Percentiles rank a stretch among this genome's conserved stretches.
Evolutionary conservation across 2,329 filamentous ascomycete genomes (phyloP).

Genomic region (Verticillium isaacii): DNA sequence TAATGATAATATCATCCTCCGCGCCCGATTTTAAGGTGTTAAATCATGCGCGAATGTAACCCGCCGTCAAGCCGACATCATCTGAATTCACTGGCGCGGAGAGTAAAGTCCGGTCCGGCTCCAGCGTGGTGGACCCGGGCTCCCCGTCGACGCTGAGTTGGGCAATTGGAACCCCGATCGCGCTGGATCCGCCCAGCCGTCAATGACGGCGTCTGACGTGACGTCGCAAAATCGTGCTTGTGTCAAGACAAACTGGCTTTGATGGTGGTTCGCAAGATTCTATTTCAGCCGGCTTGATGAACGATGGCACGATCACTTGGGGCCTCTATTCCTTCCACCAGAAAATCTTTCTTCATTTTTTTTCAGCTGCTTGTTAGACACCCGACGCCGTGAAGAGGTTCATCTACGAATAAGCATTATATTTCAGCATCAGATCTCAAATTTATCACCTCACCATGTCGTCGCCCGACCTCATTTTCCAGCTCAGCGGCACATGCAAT

Average conservation of each 20-base stretch:
- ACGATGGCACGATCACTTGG: no score
- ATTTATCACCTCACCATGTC: slow-evolving; percentile 1
- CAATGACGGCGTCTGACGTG: not conserved
- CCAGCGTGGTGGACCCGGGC: not conserved
- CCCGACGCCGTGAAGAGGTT: not conserved
- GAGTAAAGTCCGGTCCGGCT: not conserved
- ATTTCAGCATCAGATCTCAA: no score
- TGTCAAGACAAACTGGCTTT: not conserved
- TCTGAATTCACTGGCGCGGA: not conserved
- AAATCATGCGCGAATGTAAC: not conserved
- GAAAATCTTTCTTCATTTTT: no score
- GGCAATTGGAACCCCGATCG: not conserved
- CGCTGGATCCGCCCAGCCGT: not conserved
- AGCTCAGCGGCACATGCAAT: slow-evolving; percentile 43
- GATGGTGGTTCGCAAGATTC: not conserved
- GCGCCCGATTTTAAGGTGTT: not conserved
- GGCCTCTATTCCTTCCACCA: no score
- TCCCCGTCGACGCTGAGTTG: not conserved
- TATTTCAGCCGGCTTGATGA: not conserved
- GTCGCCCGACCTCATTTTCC: slow-evolving; percentile 30
- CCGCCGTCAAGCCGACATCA: not conserved
- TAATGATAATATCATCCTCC: not conserved
- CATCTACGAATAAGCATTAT: no score
- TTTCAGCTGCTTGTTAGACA: no score
- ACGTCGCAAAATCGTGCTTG: not conserved